Conservation (phyloP, 768 basidiomycete species). For the Leccinum sublutescens region DNA sequence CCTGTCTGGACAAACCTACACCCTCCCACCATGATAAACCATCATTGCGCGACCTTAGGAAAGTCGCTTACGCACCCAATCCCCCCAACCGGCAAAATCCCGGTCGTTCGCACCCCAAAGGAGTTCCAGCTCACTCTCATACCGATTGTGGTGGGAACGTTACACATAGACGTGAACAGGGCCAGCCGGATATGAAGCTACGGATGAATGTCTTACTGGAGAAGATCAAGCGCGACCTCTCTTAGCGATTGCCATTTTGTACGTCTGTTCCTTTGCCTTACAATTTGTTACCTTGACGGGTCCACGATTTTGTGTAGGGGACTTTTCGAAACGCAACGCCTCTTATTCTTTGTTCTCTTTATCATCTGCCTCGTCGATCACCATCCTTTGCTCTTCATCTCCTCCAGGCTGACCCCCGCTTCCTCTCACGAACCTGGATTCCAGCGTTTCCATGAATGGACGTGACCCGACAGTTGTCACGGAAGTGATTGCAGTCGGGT, state of each 20-base stretch:
- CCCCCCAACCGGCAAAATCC: slow-evolving; percentile 60
- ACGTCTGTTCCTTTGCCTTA: not conserved
- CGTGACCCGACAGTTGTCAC: slow-evolving; percentile 50
- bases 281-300: not conserved
- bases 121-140: slow-evolving; percentile 12
- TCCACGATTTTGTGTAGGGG: not conserved
- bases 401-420: slow-evolving; percentile 31
- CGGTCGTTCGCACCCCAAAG: slow-evolving; percentile 37
- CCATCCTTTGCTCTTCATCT: slow-evolving; percentile 37
- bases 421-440: slow-evolving; percentile 62
- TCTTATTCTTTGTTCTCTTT: slow-evolving; percentile 61
- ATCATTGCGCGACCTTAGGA: slow-evolving; percentile 59
- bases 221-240: slow-evolving; percentile 68
- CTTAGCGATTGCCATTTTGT: slow-evolving; percentile 27
- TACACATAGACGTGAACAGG: slow-evolving; percentile 27
- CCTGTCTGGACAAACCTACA: slow-evolving; percentile 1
- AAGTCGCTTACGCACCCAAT: slow-evolving; percentile 58
- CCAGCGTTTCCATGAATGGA: slow-evolving; percentile 56
- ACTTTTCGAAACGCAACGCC: not conserved
- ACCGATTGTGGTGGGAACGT: slow-evolving; percentile 29
- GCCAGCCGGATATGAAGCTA: slow-evolving; percentile 77
- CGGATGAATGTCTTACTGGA: slow-evolving; percentile 87
- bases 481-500: slow-evolving; percentile 65
- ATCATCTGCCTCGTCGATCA: slow-evolving; percentile 41
- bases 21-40: slow-evolving; percentile 11